phyloP scores from a whole-genome alignment of 257 asterid genomes.

The Salvia miltiorrhiza region DNA sequence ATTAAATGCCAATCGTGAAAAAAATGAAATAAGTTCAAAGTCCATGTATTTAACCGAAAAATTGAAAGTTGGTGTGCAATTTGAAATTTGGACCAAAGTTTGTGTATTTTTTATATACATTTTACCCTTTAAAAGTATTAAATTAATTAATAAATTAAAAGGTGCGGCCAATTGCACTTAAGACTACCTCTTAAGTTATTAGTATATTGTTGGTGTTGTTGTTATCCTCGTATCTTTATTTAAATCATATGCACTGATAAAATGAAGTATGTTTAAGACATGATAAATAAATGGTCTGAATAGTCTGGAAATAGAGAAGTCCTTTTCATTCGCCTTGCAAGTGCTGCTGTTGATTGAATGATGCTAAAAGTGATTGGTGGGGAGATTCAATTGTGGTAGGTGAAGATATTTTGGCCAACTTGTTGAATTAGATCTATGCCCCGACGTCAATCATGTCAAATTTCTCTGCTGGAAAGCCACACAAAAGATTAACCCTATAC shows the following conservation, averaged over 20 bases:
- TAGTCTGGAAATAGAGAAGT: not conserved
- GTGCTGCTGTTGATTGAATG: not conserved
- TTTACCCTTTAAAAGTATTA: too few relatives aligned
- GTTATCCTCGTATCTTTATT: too few relatives aligned
- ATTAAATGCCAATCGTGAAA: too few relatives aligned
- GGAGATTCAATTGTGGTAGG: slow-evolving; percentile 20
- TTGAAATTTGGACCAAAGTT: too few relatives aligned
- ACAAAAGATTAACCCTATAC: not conserved
- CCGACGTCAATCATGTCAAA: not conserved
- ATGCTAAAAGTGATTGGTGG: slow-evolving; percentile 8
- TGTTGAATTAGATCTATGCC: not conserved
- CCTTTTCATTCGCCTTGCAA: not conserved
- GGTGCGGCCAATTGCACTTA: too few relatives aligned
- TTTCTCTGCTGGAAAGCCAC: not conserved
- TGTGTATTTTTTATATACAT: too few relatives aligned
- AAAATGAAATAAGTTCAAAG: too few relatives aligned
- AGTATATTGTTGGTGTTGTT: too few relatives aligned
- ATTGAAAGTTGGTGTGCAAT: too few relatives aligned
- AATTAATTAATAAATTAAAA: too few relatives aligned
- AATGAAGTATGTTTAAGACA: not conserved
- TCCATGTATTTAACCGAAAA: too few relatives aligned
- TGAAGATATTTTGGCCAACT: slow-evolving; percentile 22
- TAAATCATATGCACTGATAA: not conserved
- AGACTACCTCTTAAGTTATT: too few relatives aligned
- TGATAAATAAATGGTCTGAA: not conserved